A percentile compares a stretch with the other conserved stretches of the same genome.
These are phyloP conservation scores for Pichia nakasei DNA, from an alignment of 805 yeast genomes.

Conservation along the genomic window DNA sequence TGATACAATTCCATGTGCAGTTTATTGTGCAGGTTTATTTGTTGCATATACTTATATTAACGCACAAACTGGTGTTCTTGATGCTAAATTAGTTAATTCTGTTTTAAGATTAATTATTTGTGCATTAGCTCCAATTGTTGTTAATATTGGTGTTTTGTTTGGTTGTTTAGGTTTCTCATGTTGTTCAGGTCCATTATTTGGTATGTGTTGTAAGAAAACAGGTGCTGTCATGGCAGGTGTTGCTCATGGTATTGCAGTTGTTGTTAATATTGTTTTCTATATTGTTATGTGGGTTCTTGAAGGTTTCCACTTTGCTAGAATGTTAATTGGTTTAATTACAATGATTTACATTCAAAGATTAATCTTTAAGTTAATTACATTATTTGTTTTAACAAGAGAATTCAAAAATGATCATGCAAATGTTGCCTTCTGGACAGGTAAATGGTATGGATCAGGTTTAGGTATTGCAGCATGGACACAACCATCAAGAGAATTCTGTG, in stretches of 20 bases:
- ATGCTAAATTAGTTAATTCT: constrained; percentile 53
- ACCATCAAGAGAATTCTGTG: constrained; percentile 91
- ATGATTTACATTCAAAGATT: constrained; percentile 83
- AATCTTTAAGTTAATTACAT: constrained; percentile 75
- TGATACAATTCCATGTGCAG: constrained; percentile 60
- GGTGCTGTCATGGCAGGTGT: constrained; percentile 93
- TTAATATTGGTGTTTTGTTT: constrained; percentile 78
- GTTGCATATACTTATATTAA: constrained; percentile 74
- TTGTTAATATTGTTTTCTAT: constrained; percentile 79
- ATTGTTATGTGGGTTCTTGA: constrained; percentile 96
- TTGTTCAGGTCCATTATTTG: constrained; percentile 94
- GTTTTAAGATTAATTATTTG: constrained; percentile 65
- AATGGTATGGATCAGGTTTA: constrained; percentile 92
- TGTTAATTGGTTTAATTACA: constrained; percentile 78
- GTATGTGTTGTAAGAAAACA: constrained; percentile 92
- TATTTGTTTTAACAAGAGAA: constrained; percentile 80
- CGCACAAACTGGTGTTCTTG: constrained; percentile 75
- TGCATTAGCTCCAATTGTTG: constrained; percentile 83
- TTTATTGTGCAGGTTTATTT: constrained; percentile 73
- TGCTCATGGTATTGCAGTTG: constrained; percentile 92
- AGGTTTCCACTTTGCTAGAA: constrained; percentile 82
- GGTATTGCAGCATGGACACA: constrained; percentile 94
- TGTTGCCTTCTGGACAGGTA: constrained; percentile 99
- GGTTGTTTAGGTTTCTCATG: constrained; percentile 79
- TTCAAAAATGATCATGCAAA: constrained; percentile 92